Evolutionary conservation across 1,284 basidiomycete genomes (phyloP).

Genomic region (Polyporus tsugae): DNA sequence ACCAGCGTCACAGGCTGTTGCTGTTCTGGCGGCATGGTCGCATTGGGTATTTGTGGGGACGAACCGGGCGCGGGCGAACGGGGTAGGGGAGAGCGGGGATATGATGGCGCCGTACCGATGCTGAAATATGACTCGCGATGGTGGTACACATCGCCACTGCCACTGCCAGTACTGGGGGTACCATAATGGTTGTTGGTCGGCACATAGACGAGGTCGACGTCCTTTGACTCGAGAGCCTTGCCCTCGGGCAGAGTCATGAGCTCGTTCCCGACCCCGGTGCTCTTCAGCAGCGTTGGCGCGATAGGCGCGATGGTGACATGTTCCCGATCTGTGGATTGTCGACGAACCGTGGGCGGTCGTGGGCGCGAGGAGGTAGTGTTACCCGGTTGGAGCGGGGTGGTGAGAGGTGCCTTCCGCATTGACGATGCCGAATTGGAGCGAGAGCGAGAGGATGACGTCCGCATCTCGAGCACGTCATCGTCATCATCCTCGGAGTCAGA

Average conservation of each 20-base stretch:
- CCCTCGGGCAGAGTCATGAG: conserved; percentile 42
- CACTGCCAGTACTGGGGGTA: conserved; percentile 36
- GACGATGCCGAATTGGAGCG: conserved; percentile 52
- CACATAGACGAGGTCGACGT: conserved; percentile 77
- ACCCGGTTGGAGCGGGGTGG: conserved; percentile 29
- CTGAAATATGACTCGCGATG: conserved; percentile 47
- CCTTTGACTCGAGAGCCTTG: conserved; percentile 29
- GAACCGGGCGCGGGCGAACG: conserved; percentile 27
- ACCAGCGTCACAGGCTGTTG: conserved; percentile 18
- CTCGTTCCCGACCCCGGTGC: conserved; percentile 61
- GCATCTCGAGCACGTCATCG: conserved; percentile 76
- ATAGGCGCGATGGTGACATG: conserved; percentile 94
- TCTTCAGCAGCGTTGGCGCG: conserved; percentile 93
- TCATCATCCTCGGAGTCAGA: conserved; percentile 60
- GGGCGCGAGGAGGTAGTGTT: conserved; percentile 31
- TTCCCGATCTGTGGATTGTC: conserved; percentile 55
- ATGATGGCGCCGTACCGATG: conserved; percentile 36
- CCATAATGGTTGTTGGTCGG: conserved; percentile 62
- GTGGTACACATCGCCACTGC: conserved; percentile 41
- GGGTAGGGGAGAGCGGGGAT: conserved; percentile 26
- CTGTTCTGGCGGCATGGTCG: conserved; percentile 29
- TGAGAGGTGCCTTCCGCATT: conserved; percentile 28
- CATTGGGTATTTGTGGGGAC: conserved; percentile 36
- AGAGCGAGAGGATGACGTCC: conserved; percentile 46
- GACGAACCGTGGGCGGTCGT: conserved; percentile 45